Evolutionary conservation across 2,329 filamentous ascomycete species (phyloP).

Genomic region (Colletotrichum destructivum): DNA sequence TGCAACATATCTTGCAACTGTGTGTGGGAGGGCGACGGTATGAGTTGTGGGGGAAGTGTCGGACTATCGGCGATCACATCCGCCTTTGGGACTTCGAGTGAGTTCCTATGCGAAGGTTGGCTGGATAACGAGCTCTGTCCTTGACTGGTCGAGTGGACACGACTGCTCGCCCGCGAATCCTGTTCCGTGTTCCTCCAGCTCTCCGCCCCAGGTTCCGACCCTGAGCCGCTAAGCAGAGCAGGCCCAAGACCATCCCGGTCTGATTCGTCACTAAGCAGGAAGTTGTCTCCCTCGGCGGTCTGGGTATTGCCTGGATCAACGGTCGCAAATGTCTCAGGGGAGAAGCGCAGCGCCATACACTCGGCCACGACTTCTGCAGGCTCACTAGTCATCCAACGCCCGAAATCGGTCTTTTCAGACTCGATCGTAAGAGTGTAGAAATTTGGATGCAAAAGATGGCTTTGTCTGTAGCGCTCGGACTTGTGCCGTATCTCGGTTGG

Average conservation of each 20-base stretch:
- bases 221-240: constrained; percentile 58
- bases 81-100: constrained; percentile 47
- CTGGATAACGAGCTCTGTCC: constrained; percentile 67
- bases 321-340: constrained; percentile 46
- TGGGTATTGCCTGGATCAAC: constrained; percentile 20
- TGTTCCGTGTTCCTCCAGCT: constrained; percentile 68
- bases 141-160: constrained; percentile 54
- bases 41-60: constrained; percentile 68
- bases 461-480: constrained; percentile 81
- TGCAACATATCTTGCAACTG: constrained; percentile 74
- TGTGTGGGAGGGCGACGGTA: constrained; percentile 65
- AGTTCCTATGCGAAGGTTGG: constrained; percentile 64
- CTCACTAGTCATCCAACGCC: constrained; percentile 85
- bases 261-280: constrained; percentile 48
- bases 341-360: constrained; percentile 78
- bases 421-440: constrained; percentile 86
- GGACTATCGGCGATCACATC: constrained; percentile 71
- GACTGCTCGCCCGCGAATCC: constrained; percentile 58
- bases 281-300: constrained; percentile 45
- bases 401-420: constrained; percentile 82
- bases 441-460: constrained; percentile 85
- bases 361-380: constrained; percentile 85
- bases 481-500: constrained; percentile 82
- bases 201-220: constrained; percentile 53
- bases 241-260: constrained; percentile 54